Evolutionary conservation across 2,329 filamentous ascomycete genomes (phyloP).

Genomic region (Phyllosticta citrichinensis): DNA sequence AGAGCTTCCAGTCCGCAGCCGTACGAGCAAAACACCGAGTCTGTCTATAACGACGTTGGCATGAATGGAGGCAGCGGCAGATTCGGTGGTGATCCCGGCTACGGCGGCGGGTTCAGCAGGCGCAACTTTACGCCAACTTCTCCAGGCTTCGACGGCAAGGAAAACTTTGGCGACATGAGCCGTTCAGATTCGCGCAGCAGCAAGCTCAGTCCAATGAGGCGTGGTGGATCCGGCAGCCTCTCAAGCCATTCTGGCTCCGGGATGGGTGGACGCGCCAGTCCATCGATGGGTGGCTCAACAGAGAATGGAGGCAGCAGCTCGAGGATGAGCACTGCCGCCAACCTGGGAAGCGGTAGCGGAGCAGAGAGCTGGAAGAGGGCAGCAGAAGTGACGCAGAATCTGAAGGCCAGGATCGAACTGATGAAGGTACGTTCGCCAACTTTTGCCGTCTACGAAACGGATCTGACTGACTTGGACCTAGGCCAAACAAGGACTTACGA

Average conservation of each 20-base stretch:
- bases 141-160: slow-evolving; percentile 36
- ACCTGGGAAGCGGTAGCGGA: slow-evolving; percentile 24
- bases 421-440: slow-evolving; percentile 61
- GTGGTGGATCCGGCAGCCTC: slow-evolving; percentile 19
- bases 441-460: no score
- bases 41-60: slow-evolving; percentile 41
- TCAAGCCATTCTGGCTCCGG: slow-evolving; percentile 19
- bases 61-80: slow-evolving; percentile 47
- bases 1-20: slow-evolving; percentile 47
- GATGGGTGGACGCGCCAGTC: slow-evolving; percentile 24
- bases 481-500: slow-evolving; percentile 30
- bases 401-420: slow-evolving; percentile 95
- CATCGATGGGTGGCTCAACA: slow-evolving; percentile 17
- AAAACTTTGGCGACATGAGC: slow-evolving; percentile 30
- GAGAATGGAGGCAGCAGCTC: slow-evolving; percentile 11
- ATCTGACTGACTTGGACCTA: slow-evolving; percentile 15
- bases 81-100: slow-evolving; percentile 40
- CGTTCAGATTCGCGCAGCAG: slow-evolving; percentile 22
- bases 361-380: slow-evolving; percentile 92
- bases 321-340: slow-evolving; percentile 13
- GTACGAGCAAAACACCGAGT: slow-evolving; percentile 26
- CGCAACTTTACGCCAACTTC: slow-evolving; percentile 20
- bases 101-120: slow-evolving; percentile 21
- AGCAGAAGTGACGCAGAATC: slow-evolving; percentile 91
- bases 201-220: slow-evolving; percentile 29